A percentile compares a stretch with the other conserved stretches of the same genome.
Conservation (phyloP, 495 filamentous ascomycete genomes). For the Parathielavia hyrcaniae region DNA sequence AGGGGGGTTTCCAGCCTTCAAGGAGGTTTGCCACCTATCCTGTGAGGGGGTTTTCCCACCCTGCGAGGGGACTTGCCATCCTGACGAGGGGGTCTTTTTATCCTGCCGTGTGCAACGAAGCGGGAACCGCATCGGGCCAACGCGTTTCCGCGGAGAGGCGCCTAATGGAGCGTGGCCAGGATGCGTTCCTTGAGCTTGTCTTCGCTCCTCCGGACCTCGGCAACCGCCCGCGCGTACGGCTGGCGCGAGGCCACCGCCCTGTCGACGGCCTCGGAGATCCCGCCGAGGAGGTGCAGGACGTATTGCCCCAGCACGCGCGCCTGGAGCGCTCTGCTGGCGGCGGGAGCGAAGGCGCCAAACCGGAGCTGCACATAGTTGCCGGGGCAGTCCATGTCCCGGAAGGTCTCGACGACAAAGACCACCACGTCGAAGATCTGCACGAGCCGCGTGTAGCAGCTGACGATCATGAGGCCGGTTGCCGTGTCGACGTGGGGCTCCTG, state of each 20-base stretch:
- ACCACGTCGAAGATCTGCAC: slow-evolving; percentile 1
- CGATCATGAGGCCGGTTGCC: background rate
- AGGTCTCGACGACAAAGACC: slow-evolving; percentile 1
- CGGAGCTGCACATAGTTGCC: slow-evolving; percentile 1
- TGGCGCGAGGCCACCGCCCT: background rate
- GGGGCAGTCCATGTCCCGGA: background rate
- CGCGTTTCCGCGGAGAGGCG: too few relatives aligned
- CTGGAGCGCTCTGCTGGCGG: background rate
- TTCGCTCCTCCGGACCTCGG: slow-evolving; percentile 1
- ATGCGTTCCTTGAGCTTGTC: background rate
- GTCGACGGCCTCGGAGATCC: background rate
- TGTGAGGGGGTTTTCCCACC: too few relatives aligned
- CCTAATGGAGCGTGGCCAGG: background rate
- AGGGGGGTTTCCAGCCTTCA: too few relatives aligned
- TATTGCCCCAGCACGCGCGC: background rate
- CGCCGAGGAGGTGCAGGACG: background rate
- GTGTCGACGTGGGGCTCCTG: background rate
- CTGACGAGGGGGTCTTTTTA: too few relatives aligned
- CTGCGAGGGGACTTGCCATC: too few relatives aligned
- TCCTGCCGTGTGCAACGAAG: too few relatives aligned
- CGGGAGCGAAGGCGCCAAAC: background rate
- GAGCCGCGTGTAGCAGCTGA: slow-evolving; percentile 1
- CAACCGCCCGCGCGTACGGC: background rate
- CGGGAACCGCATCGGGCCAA: too few relatives aligned
- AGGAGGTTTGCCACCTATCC: too few relatives aligned